A percentile compares a stretch with the other conserved stretches of the same genome.
phyloP scores from a whole-genome alignment of 345 rosid genomes.

The Salix dunnii region DNA sequence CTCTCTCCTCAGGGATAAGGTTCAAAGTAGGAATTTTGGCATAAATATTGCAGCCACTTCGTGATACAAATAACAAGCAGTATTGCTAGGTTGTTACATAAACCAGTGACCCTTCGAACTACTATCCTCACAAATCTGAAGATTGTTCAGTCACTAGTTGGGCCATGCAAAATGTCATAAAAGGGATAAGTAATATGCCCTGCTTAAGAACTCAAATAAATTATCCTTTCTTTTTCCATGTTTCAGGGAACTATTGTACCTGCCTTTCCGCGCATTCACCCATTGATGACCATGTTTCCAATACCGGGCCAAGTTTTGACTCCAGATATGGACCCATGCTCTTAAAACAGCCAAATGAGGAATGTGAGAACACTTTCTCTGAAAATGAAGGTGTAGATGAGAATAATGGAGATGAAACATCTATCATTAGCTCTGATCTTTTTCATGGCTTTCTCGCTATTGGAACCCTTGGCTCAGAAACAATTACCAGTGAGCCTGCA shows the following conservation, averaged over 20 bases:
- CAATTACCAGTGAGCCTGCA: conserved; percentile 44
- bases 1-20: not conserved
- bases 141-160: not conserved
- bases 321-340: conserved; percentile 36
- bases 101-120: conserved; percentile 8
- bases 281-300: conserved; percentile 40
- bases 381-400: conserved; percentile 29
- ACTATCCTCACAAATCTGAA: conserved; percentile 9
- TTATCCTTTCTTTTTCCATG: conserved; percentile 22
- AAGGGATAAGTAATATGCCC: not conserved
- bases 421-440: conserved; percentile 38
- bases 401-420: conserved; percentile 34
- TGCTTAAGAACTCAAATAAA: not conserved
- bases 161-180: conserved; percentile 1
- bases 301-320: conserved; percentile 38
- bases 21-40: not conserved
- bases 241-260: conserved; percentile 57
- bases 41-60: not conserved
- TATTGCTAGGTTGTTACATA: not conserved
- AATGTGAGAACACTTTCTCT: conserved; percentile 36
- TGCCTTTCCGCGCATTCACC: conserved; percentile 50
- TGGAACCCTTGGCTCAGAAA: conserved; percentile 79
- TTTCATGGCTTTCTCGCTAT: conserved; percentile 83
- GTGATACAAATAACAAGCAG: not conserved
- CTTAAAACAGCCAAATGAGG: conserved; percentile 32